phyloP scores from a whole-genome alignment of 129 eudicot species.

The Rutidosis leptorrhynchoides region DNA sequence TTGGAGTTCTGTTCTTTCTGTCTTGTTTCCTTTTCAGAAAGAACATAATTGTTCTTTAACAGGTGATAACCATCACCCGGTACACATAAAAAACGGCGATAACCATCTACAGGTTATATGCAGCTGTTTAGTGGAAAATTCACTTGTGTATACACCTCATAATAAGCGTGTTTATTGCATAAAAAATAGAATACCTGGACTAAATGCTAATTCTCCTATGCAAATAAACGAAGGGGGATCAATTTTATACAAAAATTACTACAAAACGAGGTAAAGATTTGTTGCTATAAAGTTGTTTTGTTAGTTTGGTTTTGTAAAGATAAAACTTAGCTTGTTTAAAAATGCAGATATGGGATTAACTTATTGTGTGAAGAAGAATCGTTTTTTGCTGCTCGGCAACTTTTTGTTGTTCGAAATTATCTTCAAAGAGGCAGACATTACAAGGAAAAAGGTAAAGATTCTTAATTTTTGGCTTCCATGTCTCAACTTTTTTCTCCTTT shows the following conservation, averaged over 20 bases:
- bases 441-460: conserved; percentile 51
- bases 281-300: not conserved
- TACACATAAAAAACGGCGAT: conserved; percentile 45
- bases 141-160: conserved; percentile 75
- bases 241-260: conserved; percentile 47
- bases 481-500: not conserved
- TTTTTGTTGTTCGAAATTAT: conserved; percentile 49
- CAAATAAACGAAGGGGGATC: conserved; percentile 33
- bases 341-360: conserved; percentile 52
- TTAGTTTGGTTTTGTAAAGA: not conserved
- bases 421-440: conserved; percentile 47
- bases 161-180: conserved; percentile 58
- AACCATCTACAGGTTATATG: conserved; percentile 26
- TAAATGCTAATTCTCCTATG: conserved; percentile 49
- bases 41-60: conserved; percentile 21
- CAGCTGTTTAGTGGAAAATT: conserved; percentile 53
- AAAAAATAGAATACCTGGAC: conserved; percentile 31
- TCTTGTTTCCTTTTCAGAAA: conserved; percentile 8
- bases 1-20: conserved; percentile 58
- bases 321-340: not conserved
- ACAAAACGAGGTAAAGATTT: conserved; percentile 36
- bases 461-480: not conserved
- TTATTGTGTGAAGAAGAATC: conserved; percentile 40
- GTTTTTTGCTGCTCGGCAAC: conserved; percentile 51
- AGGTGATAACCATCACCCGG: conserved; percentile 1